A percentile compares a stretch with the other conserved stretches of the same genome.
phyloP scores from a whole-genome alignment of 176 grass and related monocot genomes.

The Zizania latifolia region DNA sequence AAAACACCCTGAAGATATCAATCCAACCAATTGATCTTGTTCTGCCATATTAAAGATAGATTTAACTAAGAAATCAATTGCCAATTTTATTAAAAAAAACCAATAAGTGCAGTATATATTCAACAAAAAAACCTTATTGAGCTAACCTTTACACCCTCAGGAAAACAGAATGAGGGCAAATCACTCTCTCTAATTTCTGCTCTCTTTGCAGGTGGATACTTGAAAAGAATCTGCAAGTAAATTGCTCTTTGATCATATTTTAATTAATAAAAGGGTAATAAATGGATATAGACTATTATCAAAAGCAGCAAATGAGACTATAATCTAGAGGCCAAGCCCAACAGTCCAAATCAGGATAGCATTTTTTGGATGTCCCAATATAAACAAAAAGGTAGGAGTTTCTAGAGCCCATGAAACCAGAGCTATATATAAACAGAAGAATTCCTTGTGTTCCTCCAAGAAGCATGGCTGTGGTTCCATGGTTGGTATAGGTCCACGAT shows the following conservation, averaged over 20 bases:
- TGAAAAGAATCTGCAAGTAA: constrained; percentile 87
- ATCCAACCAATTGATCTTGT: background rate
- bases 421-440: constrained; percentile 5
- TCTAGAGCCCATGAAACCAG: background rate
- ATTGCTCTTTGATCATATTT: constrained; percentile 13
- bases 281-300: background rate
- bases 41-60: background rate
- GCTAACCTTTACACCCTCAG: constrained; percentile 93
- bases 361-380: background rate
- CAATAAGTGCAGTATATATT: background rate
- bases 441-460: constrained; percentile 9
- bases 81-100: constrained; percentile 16
- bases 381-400: background rate
- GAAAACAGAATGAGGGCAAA: constrained; percentile 94
- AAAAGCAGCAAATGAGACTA: constrained; percentile 5
- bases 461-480: constrained; percentile 85
- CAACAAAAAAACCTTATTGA: constrained; percentile 11
- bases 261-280: constrained; percentile 3
- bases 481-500: constrained; percentile 58
- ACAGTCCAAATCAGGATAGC: constrained; percentile 17
- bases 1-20: too few species aligned
- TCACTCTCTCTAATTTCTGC: constrained; percentile 68
- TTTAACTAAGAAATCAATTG: background rate
- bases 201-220: constrained; percentile 87
- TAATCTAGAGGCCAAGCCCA: background rate